A percentile compares a stretch with the other conserved stretches of the same genome.
Conservation (phyloP, 2,329 filamentous ascomycete species). For the Ceratocystis lukuohia region DNA sequence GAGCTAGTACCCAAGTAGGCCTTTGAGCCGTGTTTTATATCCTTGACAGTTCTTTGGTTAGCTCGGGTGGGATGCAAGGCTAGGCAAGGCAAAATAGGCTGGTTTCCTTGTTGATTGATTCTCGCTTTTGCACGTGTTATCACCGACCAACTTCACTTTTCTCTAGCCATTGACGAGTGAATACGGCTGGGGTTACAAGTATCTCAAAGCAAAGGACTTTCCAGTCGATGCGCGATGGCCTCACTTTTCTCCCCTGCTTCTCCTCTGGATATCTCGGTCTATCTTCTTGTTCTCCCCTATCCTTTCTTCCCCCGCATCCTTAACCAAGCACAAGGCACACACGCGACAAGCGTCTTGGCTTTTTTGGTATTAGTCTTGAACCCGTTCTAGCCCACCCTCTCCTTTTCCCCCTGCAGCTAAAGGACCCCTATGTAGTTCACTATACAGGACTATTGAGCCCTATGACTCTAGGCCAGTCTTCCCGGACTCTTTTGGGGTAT, state of each 20-base stretch:
- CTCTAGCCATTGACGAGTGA: no score
- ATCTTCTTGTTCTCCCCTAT: no score
- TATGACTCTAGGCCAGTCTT: neutral
- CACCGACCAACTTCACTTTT: neutral
- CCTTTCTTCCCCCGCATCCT: neutral
- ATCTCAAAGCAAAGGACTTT: no score
- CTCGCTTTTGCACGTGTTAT: neutral
- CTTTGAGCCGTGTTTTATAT: neutral
- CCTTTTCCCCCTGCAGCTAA: neutral
- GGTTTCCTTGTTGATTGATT: neutral
- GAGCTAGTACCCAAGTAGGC: slow-evolving; percentile 2
- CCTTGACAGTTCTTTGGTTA: neutral
- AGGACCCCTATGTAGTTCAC: neutral
- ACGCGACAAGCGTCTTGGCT: slow-evolving; percentile 1
- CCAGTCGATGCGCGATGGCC: no score
- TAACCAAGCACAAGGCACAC: slow-evolving; percentile 1
- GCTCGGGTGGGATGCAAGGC: neutral
- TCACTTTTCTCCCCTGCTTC: no score
- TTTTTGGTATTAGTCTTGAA: neutral
- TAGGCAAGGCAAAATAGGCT: no score
- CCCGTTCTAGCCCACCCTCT: neutral
- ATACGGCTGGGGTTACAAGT: no score
- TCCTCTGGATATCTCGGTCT: no score
- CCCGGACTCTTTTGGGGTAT: neutral
- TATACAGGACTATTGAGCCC: neutral